Evolutionary conservation across 352 stramenopile genomes (phyloP).

Genomic region (Elongisporangium undulatum): DNA sequence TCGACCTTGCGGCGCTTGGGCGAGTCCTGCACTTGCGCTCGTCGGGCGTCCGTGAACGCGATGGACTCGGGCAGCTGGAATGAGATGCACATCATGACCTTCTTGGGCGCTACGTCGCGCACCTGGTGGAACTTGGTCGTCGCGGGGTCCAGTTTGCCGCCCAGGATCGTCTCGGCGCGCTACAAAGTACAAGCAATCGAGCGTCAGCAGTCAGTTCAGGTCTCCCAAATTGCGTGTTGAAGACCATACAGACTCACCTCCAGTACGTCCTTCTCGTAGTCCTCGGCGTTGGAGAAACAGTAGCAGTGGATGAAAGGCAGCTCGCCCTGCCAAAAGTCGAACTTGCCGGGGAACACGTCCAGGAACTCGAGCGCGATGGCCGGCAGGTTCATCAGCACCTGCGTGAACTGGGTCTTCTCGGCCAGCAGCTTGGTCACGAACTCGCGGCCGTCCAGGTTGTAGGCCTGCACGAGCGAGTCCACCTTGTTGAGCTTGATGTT

Average conservation of each 20-base stretch:
- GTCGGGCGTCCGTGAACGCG: slow-evolving; percentile 52
- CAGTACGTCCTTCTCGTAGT: slow-evolving; percentile 63
- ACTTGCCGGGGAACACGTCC: slow-evolving; percentile 57
- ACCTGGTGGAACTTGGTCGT: slow-evolving; percentile 83
- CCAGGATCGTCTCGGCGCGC: slow-evolving; percentile 64
- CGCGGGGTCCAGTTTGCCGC: slow-evolving; percentile 45
- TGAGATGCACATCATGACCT: slow-evolving; percentile 97
- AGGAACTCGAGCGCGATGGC: slow-evolving; percentile 94
- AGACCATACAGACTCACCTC: slow-evolving; percentile 27
- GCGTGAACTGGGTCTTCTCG: slow-evolving; percentile 68
- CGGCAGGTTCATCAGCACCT: slow-evolving; percentile 97
- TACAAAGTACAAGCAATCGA: slow-evolving; percentile 17
- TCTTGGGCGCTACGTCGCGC: slow-evolving; percentile 95
- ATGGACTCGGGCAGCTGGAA: slow-evolving; percentile 88
- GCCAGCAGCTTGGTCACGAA: slow-evolving; percentile 84
- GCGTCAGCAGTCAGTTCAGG: slow-evolving; percentile 6
- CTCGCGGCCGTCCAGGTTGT: slow-evolving; percentile 92
- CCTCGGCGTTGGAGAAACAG: slow-evolving; percentile 90
- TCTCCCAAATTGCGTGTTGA: not conserved
- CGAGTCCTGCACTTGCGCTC: slow-evolving; percentile 27
- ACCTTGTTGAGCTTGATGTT: slow-evolving; percentile 94
- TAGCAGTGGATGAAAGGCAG: slow-evolving; percentile 92
- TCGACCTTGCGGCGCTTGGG: slow-evolving; percentile 48
- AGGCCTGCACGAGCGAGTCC: slow-evolving; percentile 62
- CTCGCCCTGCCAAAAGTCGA: slow-evolving; percentile 64